Percentiles rank a stretch among this genome's conserved stretches.
phyloP scores from a whole-genome alignment of 169 alveolate genomes.

The Cryptosporidium ubiquitum region DNA sequence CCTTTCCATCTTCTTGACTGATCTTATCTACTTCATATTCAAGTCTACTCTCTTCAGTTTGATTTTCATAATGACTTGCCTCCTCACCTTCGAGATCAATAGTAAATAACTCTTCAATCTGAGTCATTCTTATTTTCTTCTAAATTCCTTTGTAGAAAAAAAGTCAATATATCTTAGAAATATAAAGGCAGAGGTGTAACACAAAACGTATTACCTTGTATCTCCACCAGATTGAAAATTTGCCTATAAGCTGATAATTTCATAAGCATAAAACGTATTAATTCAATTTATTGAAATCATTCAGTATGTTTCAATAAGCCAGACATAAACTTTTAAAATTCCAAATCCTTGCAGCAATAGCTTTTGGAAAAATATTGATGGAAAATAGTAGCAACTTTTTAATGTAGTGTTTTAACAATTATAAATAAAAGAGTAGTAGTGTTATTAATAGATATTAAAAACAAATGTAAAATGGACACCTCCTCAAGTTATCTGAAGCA shows the following conservation, averaged over 20 bases:
- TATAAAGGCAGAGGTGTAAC: neutral
- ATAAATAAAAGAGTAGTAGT: neutral
- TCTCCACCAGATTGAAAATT: neutral
- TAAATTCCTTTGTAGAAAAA: too few species aligned
- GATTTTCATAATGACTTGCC: neutral
- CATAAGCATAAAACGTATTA: neutral
- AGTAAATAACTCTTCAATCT: slow-evolving; percentile 3
- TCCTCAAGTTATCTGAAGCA: neutral
- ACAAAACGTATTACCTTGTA: neutral
- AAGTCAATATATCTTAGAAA: neutral
- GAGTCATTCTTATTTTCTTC: neutral
- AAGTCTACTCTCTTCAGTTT: neutral
- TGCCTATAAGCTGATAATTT: too few species aligned
- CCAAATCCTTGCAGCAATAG: slow-evolving; percentile 2
- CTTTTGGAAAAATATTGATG: neutral
- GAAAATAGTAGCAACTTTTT: neutral
- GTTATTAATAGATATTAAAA: neutral
- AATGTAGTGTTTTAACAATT: neutral
- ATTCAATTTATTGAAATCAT: too few species aligned
- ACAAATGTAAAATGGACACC: slow-evolving; percentile 3
- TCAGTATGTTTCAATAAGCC: neutral
- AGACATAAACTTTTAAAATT: neutral
- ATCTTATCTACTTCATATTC: neutral
- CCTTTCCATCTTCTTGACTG: neutral
- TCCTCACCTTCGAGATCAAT: slow-evolving; percentile 1